Conservation (phyloP, 2,329 filamentous ascomycete species). For the Pseudocercospora eumusae region DNA sequence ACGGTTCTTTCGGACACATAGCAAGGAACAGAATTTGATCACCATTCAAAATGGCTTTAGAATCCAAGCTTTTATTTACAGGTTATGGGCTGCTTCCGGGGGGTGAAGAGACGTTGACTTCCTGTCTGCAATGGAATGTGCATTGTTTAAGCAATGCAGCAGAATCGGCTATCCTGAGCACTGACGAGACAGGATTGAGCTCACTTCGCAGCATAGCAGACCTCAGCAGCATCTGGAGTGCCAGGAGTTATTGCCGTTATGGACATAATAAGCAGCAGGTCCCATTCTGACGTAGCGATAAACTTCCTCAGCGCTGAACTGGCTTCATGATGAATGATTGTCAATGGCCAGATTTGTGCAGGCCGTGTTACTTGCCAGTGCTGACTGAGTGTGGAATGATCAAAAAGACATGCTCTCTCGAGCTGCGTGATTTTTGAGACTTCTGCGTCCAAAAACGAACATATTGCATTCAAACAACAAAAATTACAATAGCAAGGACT, state of each 20-base stretch:
- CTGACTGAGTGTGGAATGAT: neutral
- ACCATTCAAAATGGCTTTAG: neutral
- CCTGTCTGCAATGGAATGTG: neutral
- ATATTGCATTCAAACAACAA: neutral
- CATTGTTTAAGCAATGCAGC: neutral
- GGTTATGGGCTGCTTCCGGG: neutral
- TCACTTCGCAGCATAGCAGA: neutral
- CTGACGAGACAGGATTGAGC: neutral
- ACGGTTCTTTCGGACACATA: neutral
- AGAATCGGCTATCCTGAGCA: neutral
- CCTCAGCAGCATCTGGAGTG: neutral
- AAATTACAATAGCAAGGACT: constrained; percentile 1
- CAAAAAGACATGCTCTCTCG: neutral
- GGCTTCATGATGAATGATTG: neutral
- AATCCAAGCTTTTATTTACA: neutral
- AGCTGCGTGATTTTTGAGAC: neutral
- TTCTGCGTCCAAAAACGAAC: too few relatives aligned
- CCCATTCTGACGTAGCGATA: neutral
- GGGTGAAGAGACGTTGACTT: neutral
- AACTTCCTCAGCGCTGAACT: neutral
- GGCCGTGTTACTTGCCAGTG: neutral
- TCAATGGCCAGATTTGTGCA: neutral
- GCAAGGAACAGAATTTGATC: neutral
- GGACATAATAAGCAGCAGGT: neutral
- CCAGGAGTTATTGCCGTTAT: neutral